Evolutionary conservation across 2,329 filamentous ascomycete genomes (phyloP), one percentile per base, ranked within the genome.

Genomic region (Colletotrichum camelliae): DNA sequence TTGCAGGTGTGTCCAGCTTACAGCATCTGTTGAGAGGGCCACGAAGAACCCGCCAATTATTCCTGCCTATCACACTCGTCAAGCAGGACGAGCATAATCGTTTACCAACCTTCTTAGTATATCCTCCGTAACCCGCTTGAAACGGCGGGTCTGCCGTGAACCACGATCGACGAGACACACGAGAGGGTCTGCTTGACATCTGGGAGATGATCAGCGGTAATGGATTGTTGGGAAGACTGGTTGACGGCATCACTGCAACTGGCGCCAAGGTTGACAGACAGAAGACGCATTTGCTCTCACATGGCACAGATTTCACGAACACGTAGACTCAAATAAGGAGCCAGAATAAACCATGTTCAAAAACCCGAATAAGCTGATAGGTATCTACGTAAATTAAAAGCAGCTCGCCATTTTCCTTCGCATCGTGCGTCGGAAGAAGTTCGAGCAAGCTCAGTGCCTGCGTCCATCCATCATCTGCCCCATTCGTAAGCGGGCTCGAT

Each of bases 321-420:
- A 48, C n/a, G 24, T 58, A 13, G 16, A 7, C 24, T 27, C 24
- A 18, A 27, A 21, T 16, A 16, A 27, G 55, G 13, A 29, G 12
- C 16, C 24, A 58, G 33, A 61, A 6, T 12, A 33, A 21, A 35
- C 10, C 27, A 37, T 33, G 27, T 33, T 33, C n/a, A 24, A 48
- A 12, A 58, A 27, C 16, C 10, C 16, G 13, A 15, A 39, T 33
- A 27, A n/a, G 29, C 43, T 55, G 24, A 29, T 33, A 55, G 37
- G 37, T 43, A 72, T 75, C 57, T 48, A 64, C 15, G 24, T 66
- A 52, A 67, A 72, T 73, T 68, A 75, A 39, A 72, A 52, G 37
- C 35, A 48, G 13, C 39, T 35, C 62, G 21, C n/a, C 33, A 29
- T 18, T 33, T 12, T 60, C 18, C 31, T 43, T 58, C 31, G 15